Evolutionary conservation across 169 alveolate species (phyloP), one percentile per base, ranked within the genome.

Genomic region (Eimeria sp.): DNA sequence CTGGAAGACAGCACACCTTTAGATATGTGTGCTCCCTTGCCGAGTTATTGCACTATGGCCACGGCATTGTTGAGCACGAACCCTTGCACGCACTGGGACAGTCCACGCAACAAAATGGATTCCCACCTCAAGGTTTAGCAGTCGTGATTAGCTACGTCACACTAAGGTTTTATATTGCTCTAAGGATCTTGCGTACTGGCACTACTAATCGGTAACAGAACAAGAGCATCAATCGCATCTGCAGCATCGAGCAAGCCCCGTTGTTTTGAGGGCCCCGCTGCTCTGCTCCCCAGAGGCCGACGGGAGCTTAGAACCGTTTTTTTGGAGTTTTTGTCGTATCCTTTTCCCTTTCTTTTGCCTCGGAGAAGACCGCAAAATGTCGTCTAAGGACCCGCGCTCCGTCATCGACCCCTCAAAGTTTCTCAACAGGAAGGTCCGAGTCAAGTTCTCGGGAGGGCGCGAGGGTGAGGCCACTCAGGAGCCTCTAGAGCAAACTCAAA

Each of bases 371-470:
- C 34, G 58, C 73, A 72, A 95, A 88, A 80, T 90, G 95, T 57
- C 95, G 43, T 88, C 95, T 58, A 97, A 97, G 86, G 99, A 98
- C 78, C 97, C 96, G 73, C 98, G 98, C 94, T 97, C 98, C 95
- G 98, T 98, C 89, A 96, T 97, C 76, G 98, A 98, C 96, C 96
- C 98, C 45, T 96, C 97, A 89, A 96, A 95, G 80, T 98, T 97
- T 84, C 96, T 98, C 89, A 98, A 98, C 97, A 97, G 97, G 95
- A 95, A 97, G 95, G 98, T 98, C 72, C 97, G 98, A 94, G 99
- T 98, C 63, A 98, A 98, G 72, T 98, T 98, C 95, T 97, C 97
- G 76, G 99, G 99, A 30, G 99, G 99, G 18, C 92, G 99, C 72
- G 99, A 98, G 96, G 98, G 99, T 98, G 72, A 83, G 97, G 47